Base-by-base conservation (phyloP, 257 asterid genomes). In the Solanum okadae region DNA sequence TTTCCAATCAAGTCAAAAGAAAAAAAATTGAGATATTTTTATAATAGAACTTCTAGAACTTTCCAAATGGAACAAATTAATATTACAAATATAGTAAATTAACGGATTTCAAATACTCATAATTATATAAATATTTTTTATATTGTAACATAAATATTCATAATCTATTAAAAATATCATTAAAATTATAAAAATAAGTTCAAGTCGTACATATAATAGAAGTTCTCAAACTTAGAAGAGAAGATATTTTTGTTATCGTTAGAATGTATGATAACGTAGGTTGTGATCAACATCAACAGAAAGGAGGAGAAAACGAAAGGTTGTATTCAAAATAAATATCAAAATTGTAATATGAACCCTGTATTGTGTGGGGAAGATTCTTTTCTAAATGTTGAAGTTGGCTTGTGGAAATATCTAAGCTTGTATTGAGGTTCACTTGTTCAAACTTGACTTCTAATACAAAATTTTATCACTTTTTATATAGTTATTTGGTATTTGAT, bases 231-330 rank as follows among this genome's bases (percentile, higher is more conserved):
- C 10, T 20, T 56, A 18, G 2, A 56, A 18, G 25, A 56, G 2
- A 56, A 56, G 25, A 56, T 56, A 6, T 6, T 20, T 56, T 56
- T 56, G 0, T 56, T 56, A 20, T 18, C 4, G 5, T 0, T 56
- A 18, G 9, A 52, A 16, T 52, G 0, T 18, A 56, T 18, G 10
- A 56, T 18, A 18, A 56, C 65, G 2, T 15, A 52, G 23, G 0
- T 52, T 1, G 1, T 56, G n/a, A 16, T 0, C 23, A 18, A 52
- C 22, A 0, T 52, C 63, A 52, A 0, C 0, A 20, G 23, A 63
- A 63, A 61, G 14, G 5, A n/a, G 18, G 8, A 65, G 33, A n/a
- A 65, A 0, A 25, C 9, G 9, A 11, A 63, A 23, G 14, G 3
- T 4, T 22, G 6, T 61, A 22, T 20, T 59, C 67, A 59, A 18